Conservation (phyloP, 768 basidiomycete genomes). For the Lactarius hatsudake region DNA sequence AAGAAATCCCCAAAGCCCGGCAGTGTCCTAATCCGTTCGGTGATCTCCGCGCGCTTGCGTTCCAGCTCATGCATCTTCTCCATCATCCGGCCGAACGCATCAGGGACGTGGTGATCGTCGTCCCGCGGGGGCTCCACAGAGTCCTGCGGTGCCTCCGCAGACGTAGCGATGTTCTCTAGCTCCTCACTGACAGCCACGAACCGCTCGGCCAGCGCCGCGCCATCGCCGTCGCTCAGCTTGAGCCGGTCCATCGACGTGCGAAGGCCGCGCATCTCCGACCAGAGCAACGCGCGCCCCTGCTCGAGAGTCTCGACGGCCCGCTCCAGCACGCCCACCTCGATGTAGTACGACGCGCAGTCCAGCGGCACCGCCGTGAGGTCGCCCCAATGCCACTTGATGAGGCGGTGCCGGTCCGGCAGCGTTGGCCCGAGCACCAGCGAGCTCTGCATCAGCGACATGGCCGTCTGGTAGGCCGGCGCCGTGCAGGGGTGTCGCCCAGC, state of each 20-base stretch:
- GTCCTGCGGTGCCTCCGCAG: neutral
- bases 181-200: neutral
- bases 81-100: constrained; percentile 6
- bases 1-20: constrained; percentile 13
- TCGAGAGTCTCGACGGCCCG: constrained; percentile 20
- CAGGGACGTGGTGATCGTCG: neutral
- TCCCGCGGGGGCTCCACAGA: neutral
- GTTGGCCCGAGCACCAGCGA: neutral
- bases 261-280: constrained; percentile 23
- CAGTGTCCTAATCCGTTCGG: neutral
- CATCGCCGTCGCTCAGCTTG: neutral
- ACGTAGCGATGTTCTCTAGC: constrained; percentile 8
- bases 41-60: neutral
- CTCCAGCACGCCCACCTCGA: constrained; percentile 5
- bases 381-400: neutral
- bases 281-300: constrained; percentile 20
- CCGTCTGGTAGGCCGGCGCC: neutral
- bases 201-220: constrained; percentile 11
- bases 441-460: constrained; percentile 7
- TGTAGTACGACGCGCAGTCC: constrained; percentile 2
- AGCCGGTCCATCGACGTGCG: constrained; percentile 21
- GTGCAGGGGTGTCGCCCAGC: neutral
- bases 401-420: constrained; percentile 11
- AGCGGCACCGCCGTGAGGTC: neutral
- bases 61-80: neutral